phyloP scores from a whole-genome alignment of 2,329 filamentous ascomycete species.

The Epichloe sibirici region DNA sequence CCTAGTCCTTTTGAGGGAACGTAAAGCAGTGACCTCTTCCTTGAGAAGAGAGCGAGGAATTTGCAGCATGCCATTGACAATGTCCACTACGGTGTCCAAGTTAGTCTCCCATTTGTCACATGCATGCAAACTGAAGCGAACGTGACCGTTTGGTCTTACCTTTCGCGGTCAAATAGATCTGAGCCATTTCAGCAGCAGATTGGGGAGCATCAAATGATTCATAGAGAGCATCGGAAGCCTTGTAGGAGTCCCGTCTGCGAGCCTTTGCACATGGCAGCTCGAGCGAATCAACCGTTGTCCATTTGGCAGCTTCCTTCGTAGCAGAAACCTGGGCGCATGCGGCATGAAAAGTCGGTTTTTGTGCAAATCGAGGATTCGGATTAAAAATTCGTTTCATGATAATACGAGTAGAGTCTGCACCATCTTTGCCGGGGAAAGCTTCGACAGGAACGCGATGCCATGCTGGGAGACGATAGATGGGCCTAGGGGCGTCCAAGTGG shows the following conservation, averaged over 20 bases:
- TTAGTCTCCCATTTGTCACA: background rate
- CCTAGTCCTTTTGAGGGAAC: constrained; percentile 2
- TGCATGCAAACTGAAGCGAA: background rate
- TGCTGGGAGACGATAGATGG: constrained; percentile 14
- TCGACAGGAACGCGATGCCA: constrained; percentile 19
- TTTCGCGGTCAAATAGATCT: constrained; percentile 15
- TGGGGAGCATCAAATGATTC: background rate
- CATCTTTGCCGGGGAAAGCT: constrained; percentile 12
- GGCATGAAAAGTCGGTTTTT: background rate
- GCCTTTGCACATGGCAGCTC: constrained; percentile 6
- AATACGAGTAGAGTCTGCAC: constrained; percentile 6
- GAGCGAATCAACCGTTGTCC: constrained; percentile 1
- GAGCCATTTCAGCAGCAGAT: constrained; percentile 5
- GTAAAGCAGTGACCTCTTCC: constrained; percentile 1
- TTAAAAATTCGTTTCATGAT: constrained; percentile 23
- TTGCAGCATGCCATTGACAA: constrained; percentile 11
- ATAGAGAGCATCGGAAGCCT: background rate
- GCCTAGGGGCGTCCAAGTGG: constrained; percentile 9
- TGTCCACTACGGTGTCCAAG: constrained; percentile 11
- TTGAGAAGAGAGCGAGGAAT: background rate
- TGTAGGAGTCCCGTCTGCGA: background rate
- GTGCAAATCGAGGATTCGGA: background rate
- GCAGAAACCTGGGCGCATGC: background rate
- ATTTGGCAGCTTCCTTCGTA: background rate
- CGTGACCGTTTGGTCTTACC: constrained; percentile 12